phyloP scores from a whole-genome alignment of 768 basidiomycete genomes.

The Wakefieldia striispora region DNA sequence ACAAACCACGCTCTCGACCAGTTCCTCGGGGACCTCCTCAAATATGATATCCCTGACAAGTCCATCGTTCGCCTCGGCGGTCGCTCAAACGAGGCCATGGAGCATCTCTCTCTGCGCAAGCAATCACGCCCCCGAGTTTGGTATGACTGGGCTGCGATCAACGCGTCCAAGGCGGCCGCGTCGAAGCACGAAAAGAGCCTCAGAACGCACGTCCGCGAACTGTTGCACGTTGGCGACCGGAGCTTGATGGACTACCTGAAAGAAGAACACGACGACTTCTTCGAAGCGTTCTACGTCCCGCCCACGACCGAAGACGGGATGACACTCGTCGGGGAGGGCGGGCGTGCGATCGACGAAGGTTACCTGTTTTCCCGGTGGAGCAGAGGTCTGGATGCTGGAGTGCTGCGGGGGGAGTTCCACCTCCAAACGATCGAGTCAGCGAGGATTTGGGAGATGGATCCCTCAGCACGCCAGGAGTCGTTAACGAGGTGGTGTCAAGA shows the following conservation, averaged over 20 bases:
- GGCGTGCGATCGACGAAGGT: conserved; percentile 31
- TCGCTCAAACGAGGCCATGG: conserved; percentile 48
- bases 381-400: conserved; percentile 42
- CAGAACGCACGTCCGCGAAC: neutral
- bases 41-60: conserved; percentile 48
- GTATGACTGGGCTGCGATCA: conserved; percentile 10
- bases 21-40: conserved; percentile 58
- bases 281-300: conserved; percentile 44
- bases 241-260: conserved; percentile 43
- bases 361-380: conserved; percentile 53
- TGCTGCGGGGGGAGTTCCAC: conserved; percentile 31
- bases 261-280: conserved; percentile 43
- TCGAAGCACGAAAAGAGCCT: conserved; percentile 33
- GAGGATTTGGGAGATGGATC: conserved; percentile 40
- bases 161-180: conserved; percentile 29
- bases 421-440: conserved; percentile 19
- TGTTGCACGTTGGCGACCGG: conserved; percentile 26
- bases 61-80: conserved; percentile 58
- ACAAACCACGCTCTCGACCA: conserved; percentile 76
- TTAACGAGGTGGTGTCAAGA: conserved; percentile 34
- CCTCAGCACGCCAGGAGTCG: conserved; percentile 25
- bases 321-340: conserved; percentile 41
- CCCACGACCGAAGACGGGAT: conserved; percentile 39
- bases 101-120: conserved; percentile 40
- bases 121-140: neutral